Percentiles rank a stretch among this genome's conserved stretches.
These are phyloP conservation scores for Plasmopara muralis DNA, from an alignment of 352 stramenopile species.

Conservation along the genomic window DNA sequence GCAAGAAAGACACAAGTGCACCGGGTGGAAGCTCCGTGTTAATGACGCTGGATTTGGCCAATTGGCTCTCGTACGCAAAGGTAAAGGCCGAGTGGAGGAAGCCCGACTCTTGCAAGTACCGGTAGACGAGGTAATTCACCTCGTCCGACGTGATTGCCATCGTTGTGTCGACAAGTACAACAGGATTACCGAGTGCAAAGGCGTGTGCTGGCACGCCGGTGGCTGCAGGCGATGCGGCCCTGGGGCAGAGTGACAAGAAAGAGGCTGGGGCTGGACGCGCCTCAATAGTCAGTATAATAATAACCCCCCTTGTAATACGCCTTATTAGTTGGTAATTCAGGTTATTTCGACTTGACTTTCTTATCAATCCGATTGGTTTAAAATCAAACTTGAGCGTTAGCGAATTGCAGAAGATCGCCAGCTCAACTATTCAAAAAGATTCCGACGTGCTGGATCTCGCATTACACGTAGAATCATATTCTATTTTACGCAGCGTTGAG, in stretches of 20 bases:
- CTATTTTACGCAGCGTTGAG: too few relatives aligned
- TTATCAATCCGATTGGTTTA: background rate
- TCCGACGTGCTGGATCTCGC: background rate
- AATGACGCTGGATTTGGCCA: constrained; percentile 90
- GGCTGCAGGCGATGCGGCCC: constrained; percentile 7
- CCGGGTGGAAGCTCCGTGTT: constrained; percentile 92
- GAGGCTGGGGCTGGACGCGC: constrained; percentile 9
- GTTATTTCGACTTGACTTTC: background rate
- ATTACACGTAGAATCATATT: too few relatives aligned
- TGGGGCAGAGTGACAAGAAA: constrained; percentile 8
- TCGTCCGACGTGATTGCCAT: constrained; percentile 94
- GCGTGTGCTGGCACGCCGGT: constrained; percentile 2
- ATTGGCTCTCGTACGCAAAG: constrained; percentile 97
- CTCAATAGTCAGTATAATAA: constrained; percentile 33
- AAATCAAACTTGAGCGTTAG: background rate
- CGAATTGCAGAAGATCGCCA: constrained; percentile 13
- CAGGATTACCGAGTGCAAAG: constrained; percentile 3
- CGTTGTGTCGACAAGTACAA: constrained; percentile 1
- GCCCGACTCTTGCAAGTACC: constrained; percentile 95
- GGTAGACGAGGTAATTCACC: constrained; percentile 97
- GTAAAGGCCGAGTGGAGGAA: constrained; percentile 98
- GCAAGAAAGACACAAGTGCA: constrained; percentile 96
- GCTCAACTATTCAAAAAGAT: constrained; percentile 4
- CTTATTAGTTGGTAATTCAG: constrained; percentile 6
- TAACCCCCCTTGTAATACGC: constrained; percentile 13